phyloP scores from a whole-genome alignment of 2,329 filamentous ascomycete genomes.

The Magnaporthales sp. region DNA sequence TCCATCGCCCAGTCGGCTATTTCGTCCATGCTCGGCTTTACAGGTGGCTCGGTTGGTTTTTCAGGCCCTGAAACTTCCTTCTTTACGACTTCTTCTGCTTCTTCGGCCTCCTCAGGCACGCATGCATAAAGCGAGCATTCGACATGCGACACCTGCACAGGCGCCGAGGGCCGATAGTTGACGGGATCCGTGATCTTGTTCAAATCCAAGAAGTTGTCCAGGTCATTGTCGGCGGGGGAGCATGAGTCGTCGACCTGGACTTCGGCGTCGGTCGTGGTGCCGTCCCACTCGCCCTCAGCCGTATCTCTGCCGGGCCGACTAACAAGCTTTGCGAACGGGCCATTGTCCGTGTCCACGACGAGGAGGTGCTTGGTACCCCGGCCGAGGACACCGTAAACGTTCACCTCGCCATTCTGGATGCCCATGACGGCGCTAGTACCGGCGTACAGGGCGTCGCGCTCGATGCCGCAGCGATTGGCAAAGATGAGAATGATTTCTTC shows the following conservation, averaged over 20 bases:
- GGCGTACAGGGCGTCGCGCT: slow-evolving; percentile 59
- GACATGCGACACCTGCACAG: background rate
- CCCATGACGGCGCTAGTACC: slow-evolving; percentile 66
- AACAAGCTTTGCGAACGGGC: slow-evolving; percentile 36
- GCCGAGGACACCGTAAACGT: slow-evolving; percentile 60
- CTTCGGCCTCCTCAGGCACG: background rate
- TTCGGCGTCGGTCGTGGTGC: background rate
- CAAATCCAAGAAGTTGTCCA: background rate
- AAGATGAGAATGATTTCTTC: slow-evolving; percentile 62
- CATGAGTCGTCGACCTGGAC: background rate
- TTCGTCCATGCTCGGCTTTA: background rate
- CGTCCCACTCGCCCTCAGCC: background rate
- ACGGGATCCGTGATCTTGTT: background rate
- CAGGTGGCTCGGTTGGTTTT: background rate
- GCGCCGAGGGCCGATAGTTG: background rate
- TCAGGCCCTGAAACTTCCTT: background rate
- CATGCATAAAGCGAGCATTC: background rate
- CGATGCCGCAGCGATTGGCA: slow-evolving; percentile 61
- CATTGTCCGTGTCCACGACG: slow-evolving; percentile 51
- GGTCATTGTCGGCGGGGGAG: background rate
- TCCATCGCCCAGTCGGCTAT: background rate
- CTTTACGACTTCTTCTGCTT: background rate
- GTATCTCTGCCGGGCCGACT: background rate
- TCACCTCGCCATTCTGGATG: slow-evolving; percentile 56
- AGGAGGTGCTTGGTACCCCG: slow-evolving; percentile 62